A percentile compares a stretch with the other conserved stretches of the same genome.
Conservation (phyloP, 2,329 filamentous ascomycete species). For the Neofusicoccum laricinum region DNA sequence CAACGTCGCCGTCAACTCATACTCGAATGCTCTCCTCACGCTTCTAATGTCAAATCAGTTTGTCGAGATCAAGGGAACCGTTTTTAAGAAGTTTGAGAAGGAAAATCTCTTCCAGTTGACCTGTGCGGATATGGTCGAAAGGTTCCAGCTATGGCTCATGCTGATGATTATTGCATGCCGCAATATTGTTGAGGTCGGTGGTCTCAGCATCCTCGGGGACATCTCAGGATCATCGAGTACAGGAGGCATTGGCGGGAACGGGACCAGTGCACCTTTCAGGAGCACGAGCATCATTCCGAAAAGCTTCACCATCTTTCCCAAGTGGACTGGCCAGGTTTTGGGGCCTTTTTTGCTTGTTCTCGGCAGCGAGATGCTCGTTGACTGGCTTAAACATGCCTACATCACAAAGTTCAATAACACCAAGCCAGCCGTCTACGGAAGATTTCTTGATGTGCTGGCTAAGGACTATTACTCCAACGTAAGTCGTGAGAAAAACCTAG, state of each 20-base stretch:
- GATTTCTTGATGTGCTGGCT: conserved; percentile 88
- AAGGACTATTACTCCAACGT: conserved; percentile 98
- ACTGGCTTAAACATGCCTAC: conserved; percentile 96
- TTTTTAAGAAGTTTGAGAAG: conserved; percentile 98
- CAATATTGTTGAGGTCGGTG: conserved; percentile 93
- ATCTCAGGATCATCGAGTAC: conserved; percentile 26
- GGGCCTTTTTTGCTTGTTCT: conserved; percentile 92
- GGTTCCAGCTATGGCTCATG: conserved; percentile 98
- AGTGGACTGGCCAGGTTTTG: conserved; percentile 83
- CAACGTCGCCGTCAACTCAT: conserved; percentile 97
- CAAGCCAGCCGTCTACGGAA: conserved; percentile 82
- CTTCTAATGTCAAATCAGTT: conserved; percentile 96
- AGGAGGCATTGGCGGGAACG: conserved; percentile 37
- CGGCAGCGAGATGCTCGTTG: conserved; percentile 93
- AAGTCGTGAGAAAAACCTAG: conserved; percentile 31
- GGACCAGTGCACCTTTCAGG: conserved; percentile 56
- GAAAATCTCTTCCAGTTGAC: conserved; percentile 96
- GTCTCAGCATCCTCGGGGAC: conserved; percentile 57
- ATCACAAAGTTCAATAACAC: conserved; percentile 99
- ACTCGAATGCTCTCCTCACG: conserved; percentile 91
- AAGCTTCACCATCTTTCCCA: conserved; percentile 86
- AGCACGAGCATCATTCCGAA: conserved; percentile 77
- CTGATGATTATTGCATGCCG: conserved; percentile 92
- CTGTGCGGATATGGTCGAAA: conserved; percentile 93
- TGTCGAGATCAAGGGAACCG: conserved; percentile 96